These are phyloP conservation scores for Boletus subparvulus DNA, from an alignment of 768 basidiomycete genomes.

Conservation along the genomic window DNA sequence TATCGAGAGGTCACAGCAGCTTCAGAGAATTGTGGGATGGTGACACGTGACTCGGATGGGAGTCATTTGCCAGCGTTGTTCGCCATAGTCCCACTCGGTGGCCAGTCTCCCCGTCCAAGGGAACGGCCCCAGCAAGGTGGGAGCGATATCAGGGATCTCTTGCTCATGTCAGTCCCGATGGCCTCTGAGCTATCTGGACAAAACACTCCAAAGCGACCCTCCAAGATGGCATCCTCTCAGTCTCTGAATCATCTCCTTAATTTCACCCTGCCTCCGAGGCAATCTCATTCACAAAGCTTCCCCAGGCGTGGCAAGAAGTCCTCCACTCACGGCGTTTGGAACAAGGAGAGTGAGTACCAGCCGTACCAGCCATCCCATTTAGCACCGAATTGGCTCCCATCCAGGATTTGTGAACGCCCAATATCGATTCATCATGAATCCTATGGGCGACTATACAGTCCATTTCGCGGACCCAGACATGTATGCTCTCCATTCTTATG, in stretches of 20 bases:
- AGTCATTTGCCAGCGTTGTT: conserved; percentile 16
- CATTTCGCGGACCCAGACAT: conserved; percentile 98
- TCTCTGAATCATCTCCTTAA: conserved; percentile 84
- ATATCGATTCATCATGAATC: conserved; percentile 94
- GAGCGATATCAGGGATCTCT: conserved; percentile 20
- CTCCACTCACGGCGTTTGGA: conserved; percentile 68
- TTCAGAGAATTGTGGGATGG: background rate
- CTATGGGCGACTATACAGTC: conserved; percentile 86
- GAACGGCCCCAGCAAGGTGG: conserved; percentile 38
- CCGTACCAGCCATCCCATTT: conserved; percentile 12
- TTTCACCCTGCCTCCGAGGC: conserved; percentile 89
- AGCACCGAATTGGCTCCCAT: conserved; percentile 16
- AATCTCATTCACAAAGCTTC: conserved; percentile 55
- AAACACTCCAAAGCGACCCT: conserved; percentile 53
- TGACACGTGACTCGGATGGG: conserved; percentile 29
- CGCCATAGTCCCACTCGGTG: conserved; percentile 13
- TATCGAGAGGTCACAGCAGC: too few species aligned
- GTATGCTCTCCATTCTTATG: conserved; percentile 44
- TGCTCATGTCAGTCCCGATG: conserved; percentile 30
- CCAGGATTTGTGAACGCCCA: conserved; percentile 94
- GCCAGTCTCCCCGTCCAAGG: conserved; percentile 48
- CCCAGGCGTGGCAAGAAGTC: conserved; percentile 78
- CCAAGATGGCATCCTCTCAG: conserved; percentile 70
- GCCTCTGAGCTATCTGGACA: conserved; percentile 23
- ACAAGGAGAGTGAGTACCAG: conserved; percentile 83